phyloP scores from a whole-genome alignment of 1,139 yeast genomes.

The Pichia sp. region DNA sequence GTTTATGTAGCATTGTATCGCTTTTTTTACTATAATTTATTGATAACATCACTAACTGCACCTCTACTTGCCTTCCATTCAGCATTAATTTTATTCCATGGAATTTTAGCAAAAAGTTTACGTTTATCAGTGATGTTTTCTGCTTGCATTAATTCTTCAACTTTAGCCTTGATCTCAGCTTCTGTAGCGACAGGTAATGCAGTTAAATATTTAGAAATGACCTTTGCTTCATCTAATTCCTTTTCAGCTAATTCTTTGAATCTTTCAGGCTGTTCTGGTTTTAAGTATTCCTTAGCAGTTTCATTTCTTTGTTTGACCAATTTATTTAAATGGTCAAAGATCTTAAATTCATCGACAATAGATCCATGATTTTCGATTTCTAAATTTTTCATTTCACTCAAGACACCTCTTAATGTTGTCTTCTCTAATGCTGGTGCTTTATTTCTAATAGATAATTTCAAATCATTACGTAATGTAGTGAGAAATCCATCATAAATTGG shows the following conservation, averaged over 20 bases:
- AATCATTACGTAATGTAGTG: slow-evolving; percentile 36
- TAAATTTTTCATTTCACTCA: slow-evolving; percentile 54
- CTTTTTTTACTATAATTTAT: slow-evolving; percentile 12
- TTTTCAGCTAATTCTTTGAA: slow-evolving; percentile 40
- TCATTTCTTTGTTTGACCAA: slow-evolving; percentile 48
- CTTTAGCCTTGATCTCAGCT: slow-evolving; percentile 41
- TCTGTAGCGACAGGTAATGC: slow-evolving; percentile 46
- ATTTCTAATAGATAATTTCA: slow-evolving; percentile 43
- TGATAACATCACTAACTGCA: slow-evolving; percentile 25
- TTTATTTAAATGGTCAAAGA: slow-evolving; percentile 43
- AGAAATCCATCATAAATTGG: slow-evolving; percentile 33
- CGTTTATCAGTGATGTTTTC: slow-evolving; percentile 27
- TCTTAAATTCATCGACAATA: slow-evolving; percentile 40
- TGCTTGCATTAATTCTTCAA: slow-evolving; percentile 32
- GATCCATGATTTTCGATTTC: slow-evolving; percentile 44
- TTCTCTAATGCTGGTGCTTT: slow-evolving; percentile 40
- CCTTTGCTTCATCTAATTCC: slow-evolving; percentile 44
- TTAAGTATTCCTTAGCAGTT: slow-evolving; percentile 45
- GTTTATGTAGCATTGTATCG: not conserved
- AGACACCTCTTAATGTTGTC: slow-evolving; percentile 49
- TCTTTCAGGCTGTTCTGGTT: slow-evolving; percentile 45
- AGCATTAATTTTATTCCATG: slow-evolving; percentile 41
- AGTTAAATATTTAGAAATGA: slow-evolving; percentile 38
- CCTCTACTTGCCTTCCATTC: slow-evolving; percentile 49
- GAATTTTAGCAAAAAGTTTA: slow-evolving; percentile 39